phyloP scores from a whole-genome alignment of 2,329 filamentous ascomycete genomes.

The Tolypocladium ovalisporum region DNA sequence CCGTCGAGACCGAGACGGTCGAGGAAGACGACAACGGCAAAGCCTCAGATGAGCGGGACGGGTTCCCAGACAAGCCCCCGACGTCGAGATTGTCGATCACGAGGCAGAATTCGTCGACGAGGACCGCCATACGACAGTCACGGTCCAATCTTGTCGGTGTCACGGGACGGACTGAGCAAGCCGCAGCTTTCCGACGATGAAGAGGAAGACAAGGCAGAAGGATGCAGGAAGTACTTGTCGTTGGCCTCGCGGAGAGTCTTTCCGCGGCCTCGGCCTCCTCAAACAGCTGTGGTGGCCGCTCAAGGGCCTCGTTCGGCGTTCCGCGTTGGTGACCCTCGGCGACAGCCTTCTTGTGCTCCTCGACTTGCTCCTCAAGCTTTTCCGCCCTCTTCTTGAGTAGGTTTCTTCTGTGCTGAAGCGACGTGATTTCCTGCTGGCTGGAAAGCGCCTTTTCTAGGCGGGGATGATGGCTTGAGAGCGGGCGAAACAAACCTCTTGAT shows the following conservation, averaged over 20 bases:
- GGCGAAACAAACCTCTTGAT: conserved; percentile 65
- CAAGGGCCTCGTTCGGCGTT: conserved; percentile 83
- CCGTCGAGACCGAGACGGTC: conserved; percentile 26
- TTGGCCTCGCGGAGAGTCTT: conserved; percentile 94
- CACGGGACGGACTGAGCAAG: conserved; percentile 60
- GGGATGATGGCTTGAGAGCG: conserved; percentile 12
- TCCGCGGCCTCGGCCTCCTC: conserved; percentile 96
- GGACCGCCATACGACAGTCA: conserved; percentile 91
- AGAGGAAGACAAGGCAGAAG: conserved; percentile 21
- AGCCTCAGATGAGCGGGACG: conserved; percentile 51
- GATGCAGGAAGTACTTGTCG: conserved; percentile 85
- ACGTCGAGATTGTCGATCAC: conserved; percentile 52
- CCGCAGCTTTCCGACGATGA: conserved; percentile 27
- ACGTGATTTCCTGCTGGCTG: conserved; percentile 98
- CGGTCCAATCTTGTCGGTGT: conserved; percentile 80
- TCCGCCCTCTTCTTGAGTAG: conserved; percentile 84
- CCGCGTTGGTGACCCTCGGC: conserved; percentile 74
- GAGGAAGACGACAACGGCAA: too few relatives aligned
- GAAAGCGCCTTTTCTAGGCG: conserved; percentile 66
- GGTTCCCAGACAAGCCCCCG: conserved; percentile 45
- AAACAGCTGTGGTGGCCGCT: conserved; percentile 85
- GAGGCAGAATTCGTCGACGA: conserved; percentile 96
- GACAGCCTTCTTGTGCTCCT: conserved; percentile 78
- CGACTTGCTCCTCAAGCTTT: conserved; percentile 75
- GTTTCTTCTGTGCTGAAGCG: conserved; percentile 88